These are phyloP conservation scores for Moricandia arvensis DNA, from an alignment of 345 rosid species.

Conservation along the genomic window DNA sequence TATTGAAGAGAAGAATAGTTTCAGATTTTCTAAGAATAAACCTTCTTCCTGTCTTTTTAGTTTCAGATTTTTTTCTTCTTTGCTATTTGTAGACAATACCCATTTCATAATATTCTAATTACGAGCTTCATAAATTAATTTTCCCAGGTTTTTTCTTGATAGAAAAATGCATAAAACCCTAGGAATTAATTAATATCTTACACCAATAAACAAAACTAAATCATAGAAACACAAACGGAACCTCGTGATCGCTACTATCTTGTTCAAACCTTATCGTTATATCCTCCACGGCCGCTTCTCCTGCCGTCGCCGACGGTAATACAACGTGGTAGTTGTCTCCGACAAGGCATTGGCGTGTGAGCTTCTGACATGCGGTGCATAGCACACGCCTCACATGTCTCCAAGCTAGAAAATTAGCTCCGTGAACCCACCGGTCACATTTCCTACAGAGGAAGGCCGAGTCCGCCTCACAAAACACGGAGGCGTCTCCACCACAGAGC, in stretches of 20 bases:
- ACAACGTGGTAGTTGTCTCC: conserved; percentile 50
- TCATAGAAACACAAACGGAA: conserved; percentile 66
- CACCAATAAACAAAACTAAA: neutral
- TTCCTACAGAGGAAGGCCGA: conserved; percentile 63
- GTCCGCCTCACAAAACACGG: conserved; percentile 78
- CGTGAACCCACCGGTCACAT: conserved; percentile 76
- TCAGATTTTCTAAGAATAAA: conserved; percentile 1
- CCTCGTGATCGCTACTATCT: conserved; percentile 33
- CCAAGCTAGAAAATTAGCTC: conserved; percentile 75
- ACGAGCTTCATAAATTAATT: neutral
- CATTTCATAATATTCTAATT: conserved; percentile 7
- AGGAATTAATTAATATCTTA: conserved; percentile 11
- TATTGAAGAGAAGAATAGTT: neutral
- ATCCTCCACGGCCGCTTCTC: conserved; percentile 7
- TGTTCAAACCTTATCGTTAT: conserved; percentile 23
- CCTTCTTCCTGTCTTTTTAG: neutral
- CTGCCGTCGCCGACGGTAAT: neutral
- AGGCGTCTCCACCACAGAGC: conserved; percentile 59
- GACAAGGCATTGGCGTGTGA: conserved; percentile 55
- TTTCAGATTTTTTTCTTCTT: neutral
- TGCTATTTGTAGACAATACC: neutral
- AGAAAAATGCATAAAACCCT: conserved; percentile 23
- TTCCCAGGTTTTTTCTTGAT: neutral
- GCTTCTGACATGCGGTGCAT: conserved; percentile 59
- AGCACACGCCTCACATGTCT: conserved; percentile 75